A percentile compares a stretch with the other conserved stretches of the same genome.
Conservation (phyloP, 1,139 yeast species). For the Hansenula sp. region DNA sequence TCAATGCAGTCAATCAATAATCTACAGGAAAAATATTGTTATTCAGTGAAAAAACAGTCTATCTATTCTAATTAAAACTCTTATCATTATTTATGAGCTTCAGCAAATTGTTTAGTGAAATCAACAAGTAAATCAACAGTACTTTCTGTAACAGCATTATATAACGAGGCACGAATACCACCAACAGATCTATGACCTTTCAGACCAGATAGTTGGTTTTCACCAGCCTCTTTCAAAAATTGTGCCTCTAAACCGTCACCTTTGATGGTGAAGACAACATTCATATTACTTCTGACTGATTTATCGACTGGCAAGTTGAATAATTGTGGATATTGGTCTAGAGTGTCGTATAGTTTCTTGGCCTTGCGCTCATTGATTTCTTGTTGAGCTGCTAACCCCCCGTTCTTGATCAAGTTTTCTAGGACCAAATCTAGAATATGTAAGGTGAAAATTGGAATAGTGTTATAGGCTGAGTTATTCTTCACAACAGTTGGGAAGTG, state of each 20-base stretch:
- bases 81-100: slow-evolving; percentile 46
- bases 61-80: too few species aligned
- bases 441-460: slow-evolving; percentile 89
- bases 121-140: slow-evolving; percentile 19
- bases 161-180: slow-evolving; percentile 87
- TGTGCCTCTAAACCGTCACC: slow-evolving; percentile 60
- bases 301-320: slow-evolving; percentile 63
- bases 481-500: slow-evolving; percentile 83
- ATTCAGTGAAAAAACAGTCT: too few species aligned
- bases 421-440: slow-evolving; percentile 81
- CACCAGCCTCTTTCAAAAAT: slow-evolving; percentile 62
- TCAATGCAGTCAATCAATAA: slow-evolving; percentile 32
- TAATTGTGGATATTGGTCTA: slow-evolving; percentile 62
- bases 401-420: slow-evolving; percentile 38
- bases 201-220: slow-evolving; percentile 61
- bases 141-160: slow-evolving; percentile 60
- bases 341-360: slow-evolving; percentile 50
- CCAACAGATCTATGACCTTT: slow-evolving; percentile 96
- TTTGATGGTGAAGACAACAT: slow-evolving; percentile 78
- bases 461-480: slow-evolving; percentile 91
- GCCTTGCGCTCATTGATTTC: slow-evolving; percentile 60
- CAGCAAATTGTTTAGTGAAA: slow-evolving; percentile 64
- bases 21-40: too few species aligned
- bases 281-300: slow-evolving; percentile 77
- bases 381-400: slow-evolving; percentile 52